Conservation (phyloP, 805 yeast genomes). For the Kodamaea kakaduensis region DNA sequence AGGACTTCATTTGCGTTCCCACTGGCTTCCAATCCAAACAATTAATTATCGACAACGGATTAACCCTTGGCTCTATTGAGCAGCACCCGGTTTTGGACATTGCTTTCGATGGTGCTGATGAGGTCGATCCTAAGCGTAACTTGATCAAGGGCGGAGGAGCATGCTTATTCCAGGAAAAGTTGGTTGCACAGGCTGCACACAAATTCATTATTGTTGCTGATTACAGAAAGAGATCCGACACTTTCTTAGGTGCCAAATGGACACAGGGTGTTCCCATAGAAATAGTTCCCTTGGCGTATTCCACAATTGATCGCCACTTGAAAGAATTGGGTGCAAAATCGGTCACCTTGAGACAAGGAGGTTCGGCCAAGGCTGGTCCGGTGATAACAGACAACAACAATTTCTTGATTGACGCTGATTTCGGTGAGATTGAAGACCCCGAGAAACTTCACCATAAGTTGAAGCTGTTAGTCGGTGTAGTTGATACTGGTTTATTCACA, state of each 20-base stretch:
- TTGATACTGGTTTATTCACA: conserved; percentile 89
- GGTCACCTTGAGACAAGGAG: conserved; percentile 76
- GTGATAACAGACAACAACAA: conserved; percentile 94
- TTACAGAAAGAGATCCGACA: conserved; percentile 71
- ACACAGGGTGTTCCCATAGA: conserved; percentile 91
- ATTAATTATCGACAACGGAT: conserved; percentile 76
- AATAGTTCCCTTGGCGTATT: conserved; percentile 84
- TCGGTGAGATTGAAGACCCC: conserved; percentile 65
- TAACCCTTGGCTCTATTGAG: conserved; percentile 75
- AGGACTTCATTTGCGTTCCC: conserved; percentile 77
- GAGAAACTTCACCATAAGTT: conserved; percentile 56
- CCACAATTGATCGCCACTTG: conserved; percentile 67
- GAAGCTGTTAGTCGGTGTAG: conserved; percentile 84
- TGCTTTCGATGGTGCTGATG: conserved; percentile 99
- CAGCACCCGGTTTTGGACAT: conserved; percentile 80
- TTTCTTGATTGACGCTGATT: conserved; percentile 88
- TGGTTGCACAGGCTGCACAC: conserved; percentile 78
- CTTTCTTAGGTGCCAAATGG: conserved; percentile 75
- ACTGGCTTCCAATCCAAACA: conserved; percentile 95
- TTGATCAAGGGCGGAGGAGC: conserved; percentile 99
- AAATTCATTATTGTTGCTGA: conserved; percentile 89
- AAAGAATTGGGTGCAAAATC: conserved; percentile 57
- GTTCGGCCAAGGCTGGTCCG: conserved; percentile 93
- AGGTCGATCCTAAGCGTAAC: conserved; percentile 75
- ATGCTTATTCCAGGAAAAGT: conserved; percentile 91